phyloP scores from a whole-genome alignment of 331 rosid genomes.

The Spiraea crenata region DNA sequence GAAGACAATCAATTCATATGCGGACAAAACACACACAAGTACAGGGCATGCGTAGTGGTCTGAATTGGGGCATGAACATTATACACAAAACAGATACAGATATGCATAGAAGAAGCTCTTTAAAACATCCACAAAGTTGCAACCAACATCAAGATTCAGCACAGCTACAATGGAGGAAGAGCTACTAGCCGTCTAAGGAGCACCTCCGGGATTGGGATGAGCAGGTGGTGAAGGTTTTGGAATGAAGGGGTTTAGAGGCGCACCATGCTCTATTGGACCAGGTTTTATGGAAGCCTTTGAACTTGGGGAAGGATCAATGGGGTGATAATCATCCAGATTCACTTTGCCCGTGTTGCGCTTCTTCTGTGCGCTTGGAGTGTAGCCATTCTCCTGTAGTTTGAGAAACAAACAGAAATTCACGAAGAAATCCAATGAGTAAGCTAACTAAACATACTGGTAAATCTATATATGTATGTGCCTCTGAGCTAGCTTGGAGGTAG shows the following conservation, averaged over 20 bases:
- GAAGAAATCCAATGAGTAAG: not conserved
- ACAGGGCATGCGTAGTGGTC: not conserved
- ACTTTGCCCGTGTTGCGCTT: slow-evolving; percentile 18
- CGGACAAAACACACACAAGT: not conserved
- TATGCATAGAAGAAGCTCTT: slow-evolving; percentile 11
- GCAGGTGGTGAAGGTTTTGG: slow-evolving; percentile 63
- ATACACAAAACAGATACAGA: not conserved
- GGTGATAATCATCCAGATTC: slow-evolving; percentile 56
- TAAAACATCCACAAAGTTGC: slow-evolving; percentile 8
- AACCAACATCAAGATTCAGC: slow-evolving; percentile 1
- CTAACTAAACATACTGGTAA: not conserved
- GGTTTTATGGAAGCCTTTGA: slow-evolving; percentile 47
- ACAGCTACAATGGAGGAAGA: not conserved
- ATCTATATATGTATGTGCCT: not conserved
- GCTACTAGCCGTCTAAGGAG: slow-evolving; percentile 8
- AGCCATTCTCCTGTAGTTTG: slow-evolving; percentile 44
- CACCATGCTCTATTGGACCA: slow-evolving; percentile 71
- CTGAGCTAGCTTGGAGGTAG: too few species aligned
- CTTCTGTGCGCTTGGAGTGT: slow-evolving; percentile 6
- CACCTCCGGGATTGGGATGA: slow-evolving; percentile 34
- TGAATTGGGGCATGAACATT: slow-evolving; percentile 4
- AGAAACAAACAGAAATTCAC: slow-evolving; percentile 10
- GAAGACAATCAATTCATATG: not conserved
- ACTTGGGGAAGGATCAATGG: slow-evolving; percentile 66
- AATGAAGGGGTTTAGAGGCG: slow-evolving; percentile 63